phyloP scores from a whole-genome alignment of 75 land plant genomes.

The Sequoiadendron giganteum region DNA sequence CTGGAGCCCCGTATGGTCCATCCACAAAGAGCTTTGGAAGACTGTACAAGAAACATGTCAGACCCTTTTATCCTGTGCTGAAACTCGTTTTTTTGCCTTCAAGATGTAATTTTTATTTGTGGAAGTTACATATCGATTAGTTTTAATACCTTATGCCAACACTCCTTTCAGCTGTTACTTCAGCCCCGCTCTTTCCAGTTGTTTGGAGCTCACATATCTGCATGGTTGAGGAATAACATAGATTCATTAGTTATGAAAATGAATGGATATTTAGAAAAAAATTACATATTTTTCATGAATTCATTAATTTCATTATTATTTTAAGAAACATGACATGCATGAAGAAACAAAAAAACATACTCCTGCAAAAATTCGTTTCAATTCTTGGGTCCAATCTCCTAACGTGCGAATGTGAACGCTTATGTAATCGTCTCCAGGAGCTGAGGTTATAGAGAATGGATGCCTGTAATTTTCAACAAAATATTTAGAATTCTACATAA shows the following conservation, averaged over 20 bases:
- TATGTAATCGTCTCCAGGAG: conserved; percentile 73
- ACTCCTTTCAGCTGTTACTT: background rate
- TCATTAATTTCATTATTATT: background rate
- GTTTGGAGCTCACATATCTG: background rate
- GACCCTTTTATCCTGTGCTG: background rate
- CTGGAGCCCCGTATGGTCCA: conserved; percentile 89
- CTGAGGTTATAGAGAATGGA: conserved; percentile 86
- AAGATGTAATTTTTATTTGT: background rate
- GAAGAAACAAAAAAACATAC: background rate
- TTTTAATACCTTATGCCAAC: background rate
- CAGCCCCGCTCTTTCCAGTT: background rate
- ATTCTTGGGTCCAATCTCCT: conserved; percentile 85
- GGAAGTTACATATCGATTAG: background rate
- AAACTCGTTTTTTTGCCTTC: background rate
- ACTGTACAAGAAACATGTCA: conserved; percentile 17
- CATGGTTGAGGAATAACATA: background rate
- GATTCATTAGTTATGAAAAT: background rate
- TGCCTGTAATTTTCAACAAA: conserved; percentile 47
- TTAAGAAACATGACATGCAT: background rate
- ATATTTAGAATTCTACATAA: background rate
- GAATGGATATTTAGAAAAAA: background rate
- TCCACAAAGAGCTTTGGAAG: conserved; percentile 67
- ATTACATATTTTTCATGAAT: background rate
- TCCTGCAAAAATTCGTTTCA: conserved; percentile 62
- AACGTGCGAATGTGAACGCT: conserved; percentile 75